Percentiles rank a stretch among this genome's conserved stretches.
Evolutionary conservation across 495 filamentous ascomycete genomes (phyloP).

Genomic region (Cladorrhinum samala): DNA sequence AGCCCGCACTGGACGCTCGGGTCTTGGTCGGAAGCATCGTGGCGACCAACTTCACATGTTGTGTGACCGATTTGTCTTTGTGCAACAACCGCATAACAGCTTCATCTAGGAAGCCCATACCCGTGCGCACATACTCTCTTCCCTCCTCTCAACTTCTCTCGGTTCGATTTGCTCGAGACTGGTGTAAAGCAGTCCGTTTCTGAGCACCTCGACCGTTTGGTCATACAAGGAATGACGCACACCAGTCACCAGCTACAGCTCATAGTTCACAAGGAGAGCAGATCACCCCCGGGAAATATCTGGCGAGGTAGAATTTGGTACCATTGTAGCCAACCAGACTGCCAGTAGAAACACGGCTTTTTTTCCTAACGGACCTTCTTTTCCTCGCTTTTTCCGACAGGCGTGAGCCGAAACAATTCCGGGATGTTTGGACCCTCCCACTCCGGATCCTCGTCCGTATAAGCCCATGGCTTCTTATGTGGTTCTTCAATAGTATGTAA

Average conservation of each 20-base stretch:
- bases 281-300: background rate
- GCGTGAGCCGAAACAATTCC: background rate
- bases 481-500: too few relatives aligned
- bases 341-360: too few relatives aligned
- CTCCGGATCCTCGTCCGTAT: background rate
- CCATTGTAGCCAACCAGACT: too few relatives aligned
- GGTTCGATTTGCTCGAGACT: background rate
- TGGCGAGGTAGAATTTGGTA: background rate
- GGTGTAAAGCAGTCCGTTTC: too few relatives aligned
- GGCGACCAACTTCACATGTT: constrained; percentile 11
- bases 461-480: background rate
- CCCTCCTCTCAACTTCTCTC: background rate
- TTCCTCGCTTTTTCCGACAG: background rate
- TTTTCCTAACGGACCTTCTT: too few relatives aligned
- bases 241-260: background rate
- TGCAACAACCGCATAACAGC: constrained; percentile 9
- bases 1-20: background rate
- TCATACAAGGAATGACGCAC: background rate
- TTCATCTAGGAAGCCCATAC: background rate
- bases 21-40: constrained; percentile 21
- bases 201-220: background rate
- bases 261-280: background rate
- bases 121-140: background rate
- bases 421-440: background rate
- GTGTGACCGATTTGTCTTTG: constrained; percentile 14